These are phyloP conservation scores for Iberis pinnata DNA, from an alignment of 345 rosid genomes.

Conservation along the genomic window DNA sequence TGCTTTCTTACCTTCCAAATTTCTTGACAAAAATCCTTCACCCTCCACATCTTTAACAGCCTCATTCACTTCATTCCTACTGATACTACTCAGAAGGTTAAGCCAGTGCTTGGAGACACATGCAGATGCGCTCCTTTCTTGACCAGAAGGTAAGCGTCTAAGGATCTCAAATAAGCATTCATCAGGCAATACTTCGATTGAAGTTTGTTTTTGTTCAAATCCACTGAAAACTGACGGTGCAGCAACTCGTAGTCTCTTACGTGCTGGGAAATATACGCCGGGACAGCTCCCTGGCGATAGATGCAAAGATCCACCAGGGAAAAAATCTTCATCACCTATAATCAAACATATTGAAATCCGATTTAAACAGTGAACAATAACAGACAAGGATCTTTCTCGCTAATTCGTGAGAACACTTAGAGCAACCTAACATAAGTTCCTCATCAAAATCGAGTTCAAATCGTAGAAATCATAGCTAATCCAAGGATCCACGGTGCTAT, in stretches of 20 bases:
- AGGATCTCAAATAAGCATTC: slow-evolving; percentile 91
- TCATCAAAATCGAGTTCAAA: too few relatives aligned
- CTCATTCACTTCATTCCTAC: slow-evolving; percentile 40
- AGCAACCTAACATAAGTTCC: not conserved
- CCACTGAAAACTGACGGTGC: slow-evolving; percentile 58
- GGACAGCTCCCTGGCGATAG: slow-evolving; percentile 63
- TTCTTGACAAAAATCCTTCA: slow-evolving; percentile 68
- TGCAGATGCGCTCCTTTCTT: slow-evolving; percentile 75
- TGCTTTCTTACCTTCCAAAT: slow-evolving; percentile 80
- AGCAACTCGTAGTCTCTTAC: slow-evolving; percentile 68
- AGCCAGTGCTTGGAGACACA: slow-evolving; percentile 93
- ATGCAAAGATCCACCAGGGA: slow-evolving; percentile 55
- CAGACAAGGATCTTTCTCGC: not conserved
- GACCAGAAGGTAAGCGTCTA: slow-evolving; percentile 62
- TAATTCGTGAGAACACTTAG: not conserved
- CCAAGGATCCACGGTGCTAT: too few relatives aligned
- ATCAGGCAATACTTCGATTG: slow-evolving; percentile 78
- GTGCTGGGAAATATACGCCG: slow-evolving; percentile 60
- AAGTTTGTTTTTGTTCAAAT: slow-evolving; percentile 50
- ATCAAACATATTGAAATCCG: not conserved
- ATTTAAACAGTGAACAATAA: too few relatives aligned
- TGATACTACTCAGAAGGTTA: slow-evolving; percentile 59
- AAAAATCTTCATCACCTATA: slow-evolving; percentile 69
- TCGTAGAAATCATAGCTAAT: too few relatives aligned
- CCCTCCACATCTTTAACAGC: slow-evolving; percentile 36